Evolutionary conservation across 768 basidiomycete species (phyloP).

Genomic region (Boletus fagicola): DNA sequence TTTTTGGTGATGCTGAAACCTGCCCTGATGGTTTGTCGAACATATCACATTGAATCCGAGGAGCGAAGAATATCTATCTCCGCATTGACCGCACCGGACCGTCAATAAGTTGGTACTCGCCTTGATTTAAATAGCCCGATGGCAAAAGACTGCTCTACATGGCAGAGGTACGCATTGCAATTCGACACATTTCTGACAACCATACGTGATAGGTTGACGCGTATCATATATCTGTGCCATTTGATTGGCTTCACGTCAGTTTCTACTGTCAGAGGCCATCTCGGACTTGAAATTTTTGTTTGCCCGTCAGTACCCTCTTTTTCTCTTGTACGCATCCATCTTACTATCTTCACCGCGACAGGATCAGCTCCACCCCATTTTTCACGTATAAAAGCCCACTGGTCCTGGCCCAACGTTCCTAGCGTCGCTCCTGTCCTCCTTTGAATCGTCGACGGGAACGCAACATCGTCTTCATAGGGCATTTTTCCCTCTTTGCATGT

Average conservation of each 20-base stretch:
- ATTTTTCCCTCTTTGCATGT: conserved; percentile 70
- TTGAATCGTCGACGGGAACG: not conserved
- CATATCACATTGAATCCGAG: not conserved
- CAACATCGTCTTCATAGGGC: conserved; percentile 22
- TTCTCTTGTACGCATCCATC: conserved; percentile 3
- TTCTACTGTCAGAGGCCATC: conserved; percentile 1
- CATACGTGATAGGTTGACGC: not conserved
- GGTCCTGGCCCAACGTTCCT: not conserved
- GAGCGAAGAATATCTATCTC: not conserved
- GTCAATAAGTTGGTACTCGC: not conserved
- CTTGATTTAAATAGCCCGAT: not conserved
- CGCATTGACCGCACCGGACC: not conserved
- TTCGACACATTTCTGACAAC: not conserved
- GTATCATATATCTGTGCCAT: not conserved
- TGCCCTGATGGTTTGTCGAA: not conserved
- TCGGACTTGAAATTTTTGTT: conserved; percentile 21
- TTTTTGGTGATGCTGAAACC: not conserved
- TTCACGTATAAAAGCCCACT: conserved; percentile 28
- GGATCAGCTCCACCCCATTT: conserved; percentile 17
- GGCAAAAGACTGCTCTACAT: not conserved
- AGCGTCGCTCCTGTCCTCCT: not conserved
- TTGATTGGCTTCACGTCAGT: conserved; percentile 15
- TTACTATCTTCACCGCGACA: not conserved
- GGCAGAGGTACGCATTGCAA: not conserved
- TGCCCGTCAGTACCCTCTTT: conserved; percentile 17